A percentile compares a stretch with the other conserved stretches of the same genome.
These are phyloP conservation scores for Pseudodiploospora longispora DNA, from an alignment of 2,329 filamentous ascomycete genomes.

Conservation along the genomic window DNA sequence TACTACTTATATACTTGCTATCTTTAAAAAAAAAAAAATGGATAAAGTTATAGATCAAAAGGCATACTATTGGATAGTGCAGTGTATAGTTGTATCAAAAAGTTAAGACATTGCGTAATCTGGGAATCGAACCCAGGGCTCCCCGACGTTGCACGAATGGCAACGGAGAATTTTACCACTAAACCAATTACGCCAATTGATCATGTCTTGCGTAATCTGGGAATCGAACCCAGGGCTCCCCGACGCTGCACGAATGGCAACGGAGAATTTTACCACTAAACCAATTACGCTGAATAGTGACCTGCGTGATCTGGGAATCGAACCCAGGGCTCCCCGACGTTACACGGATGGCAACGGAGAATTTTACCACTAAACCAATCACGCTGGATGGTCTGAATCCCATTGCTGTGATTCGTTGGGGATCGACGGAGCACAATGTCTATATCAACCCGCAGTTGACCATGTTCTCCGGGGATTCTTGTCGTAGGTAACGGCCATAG, in stretches of 20 bases:
- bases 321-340: slow-evolving; percentile 10
- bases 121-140: slow-evolving; percentile 11
- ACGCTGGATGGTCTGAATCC: not conserved
- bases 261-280: slow-evolving; percentile 15
- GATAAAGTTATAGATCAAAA: too few species aligned
- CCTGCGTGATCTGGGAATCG: slow-evolving; percentile 10
- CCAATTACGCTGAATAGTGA: slow-evolving; percentile 9
- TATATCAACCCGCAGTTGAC: too few species aligned
- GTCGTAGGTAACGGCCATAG: too few species aligned
- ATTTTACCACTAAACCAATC: slow-evolving; percentile 11
- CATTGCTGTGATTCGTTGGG: too few species aligned
- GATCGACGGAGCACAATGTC: too few species aligned
- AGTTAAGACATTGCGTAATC: slow-evolving; percentile 4
- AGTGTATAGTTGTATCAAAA: not conserved
- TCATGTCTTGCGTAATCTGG: slow-evolving; percentile 10
- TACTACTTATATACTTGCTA: too few species aligned
- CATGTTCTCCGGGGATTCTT: too few species aligned
- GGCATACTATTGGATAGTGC: too few species aligned
- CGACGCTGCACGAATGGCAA: slow-evolving; percentile 11
- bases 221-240: slow-evolving; percentile 14
- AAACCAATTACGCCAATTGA: slow-evolving; percentile 9
- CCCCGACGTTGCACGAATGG: slow-evolving; percentile 10
- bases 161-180: slow-evolving; percentile 11
- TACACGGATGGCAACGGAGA: slow-evolving; percentile 10
- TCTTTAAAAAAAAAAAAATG: too few species aligned